Percentiles rank a stretch among this genome's conserved stretches.
Conservation (phyloP, 345 rosid genomes). For the Populus pruinosa region DNA sequence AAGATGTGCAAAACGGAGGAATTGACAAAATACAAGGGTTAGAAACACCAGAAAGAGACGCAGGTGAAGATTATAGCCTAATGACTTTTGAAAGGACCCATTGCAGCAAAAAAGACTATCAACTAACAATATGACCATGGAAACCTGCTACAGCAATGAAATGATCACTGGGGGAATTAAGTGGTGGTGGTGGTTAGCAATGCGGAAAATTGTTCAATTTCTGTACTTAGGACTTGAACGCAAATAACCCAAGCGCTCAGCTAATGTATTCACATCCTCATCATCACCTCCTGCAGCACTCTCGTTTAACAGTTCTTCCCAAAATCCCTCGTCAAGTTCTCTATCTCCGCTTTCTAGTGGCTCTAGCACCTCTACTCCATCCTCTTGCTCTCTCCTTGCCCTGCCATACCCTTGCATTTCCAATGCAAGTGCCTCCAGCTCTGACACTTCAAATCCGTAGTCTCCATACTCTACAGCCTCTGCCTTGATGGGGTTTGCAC, state of each 20-base stretch:
- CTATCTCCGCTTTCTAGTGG: slow-evolving; percentile 24
- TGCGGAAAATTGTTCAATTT: neutral
- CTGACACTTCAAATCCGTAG: slow-evolving; percentile 44
- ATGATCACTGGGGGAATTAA: neutral
- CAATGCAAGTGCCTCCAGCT: slow-evolving; percentile 77
- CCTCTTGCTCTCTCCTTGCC: slow-evolving; percentile 27
- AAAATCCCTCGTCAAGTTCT: slow-evolving; percentile 44
- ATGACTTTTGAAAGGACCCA: slow-evolving; percentile 6
- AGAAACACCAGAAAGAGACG: slow-evolving; percentile 29
- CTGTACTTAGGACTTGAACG: slow-evolving; percentile 35
- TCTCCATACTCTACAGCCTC: slow-evolving; percentile 48
- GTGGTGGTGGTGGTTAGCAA: neutral
- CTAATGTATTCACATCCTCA: slow-evolving; percentile 45
- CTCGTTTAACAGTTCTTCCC: slow-evolving; percentile 44
- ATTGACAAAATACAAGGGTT: slow-evolving; percentile 16
- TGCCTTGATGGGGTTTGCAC: slow-evolving; percentile 30
- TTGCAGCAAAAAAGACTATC: neutral
- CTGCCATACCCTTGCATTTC: slow-evolving; percentile 77
- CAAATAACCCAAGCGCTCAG: slow-evolving; percentile 48
- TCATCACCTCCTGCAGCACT: slow-evolving; percentile 33
- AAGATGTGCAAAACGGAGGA: neutral
- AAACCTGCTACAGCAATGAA: slow-evolving; percentile 9
- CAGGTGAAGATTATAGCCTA: slow-evolving; percentile 22
- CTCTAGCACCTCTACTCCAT: slow-evolving; percentile 25
- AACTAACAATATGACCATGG: neutral